These are phyloP conservation scores for Myriosclerotinia duriaeana DNA, from an alignment of 2,329 filamentous ascomycete species.

Conservation along the genomic window DNA sequence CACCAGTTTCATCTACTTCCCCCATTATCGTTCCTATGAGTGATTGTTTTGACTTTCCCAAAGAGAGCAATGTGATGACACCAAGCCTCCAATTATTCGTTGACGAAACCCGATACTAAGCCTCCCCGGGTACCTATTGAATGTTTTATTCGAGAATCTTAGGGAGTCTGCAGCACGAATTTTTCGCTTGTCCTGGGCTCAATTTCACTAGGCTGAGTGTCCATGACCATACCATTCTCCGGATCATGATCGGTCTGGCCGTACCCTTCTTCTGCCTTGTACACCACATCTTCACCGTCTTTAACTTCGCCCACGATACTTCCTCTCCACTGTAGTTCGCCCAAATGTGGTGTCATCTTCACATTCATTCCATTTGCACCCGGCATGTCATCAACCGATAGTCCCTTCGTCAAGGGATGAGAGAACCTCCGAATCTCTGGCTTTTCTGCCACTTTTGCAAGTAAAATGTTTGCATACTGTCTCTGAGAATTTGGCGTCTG, in stretches of 20 bases:
- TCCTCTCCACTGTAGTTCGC: constrained; percentile 29
- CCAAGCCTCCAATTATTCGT: neutral
- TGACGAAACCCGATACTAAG: neutral
- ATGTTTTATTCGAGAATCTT: neutral
- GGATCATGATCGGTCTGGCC: neutral
- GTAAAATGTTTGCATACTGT: constrained; percentile 47
- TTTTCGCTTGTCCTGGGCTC: neutral
- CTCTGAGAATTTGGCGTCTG: constrained; percentile 47
- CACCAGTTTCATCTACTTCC: neutral
- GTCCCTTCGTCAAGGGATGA: constrained; percentile 24
- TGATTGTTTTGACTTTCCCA: neutral
- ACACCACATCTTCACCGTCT: neutral
- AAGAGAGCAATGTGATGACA: neutral
- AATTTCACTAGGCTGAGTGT: neutral
- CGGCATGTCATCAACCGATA: constrained; percentile 13
- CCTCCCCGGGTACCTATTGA: neutral
- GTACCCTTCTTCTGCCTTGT: neutral
- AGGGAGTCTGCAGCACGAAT: neutral
- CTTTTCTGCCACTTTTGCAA: constrained; percentile 46
- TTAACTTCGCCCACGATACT: constrained; percentile 34
- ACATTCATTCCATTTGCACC: neutral
- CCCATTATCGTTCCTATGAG: neutral
- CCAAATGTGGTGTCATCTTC: neutral
- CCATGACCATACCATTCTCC: neutral
- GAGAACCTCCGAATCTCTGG: constrained; percentile 39